These are phyloP conservation scores for Coprinopsis marcescibilis DNA, from an alignment of 768 basidiomycete species.

Conservation along the genomic window DNA sequence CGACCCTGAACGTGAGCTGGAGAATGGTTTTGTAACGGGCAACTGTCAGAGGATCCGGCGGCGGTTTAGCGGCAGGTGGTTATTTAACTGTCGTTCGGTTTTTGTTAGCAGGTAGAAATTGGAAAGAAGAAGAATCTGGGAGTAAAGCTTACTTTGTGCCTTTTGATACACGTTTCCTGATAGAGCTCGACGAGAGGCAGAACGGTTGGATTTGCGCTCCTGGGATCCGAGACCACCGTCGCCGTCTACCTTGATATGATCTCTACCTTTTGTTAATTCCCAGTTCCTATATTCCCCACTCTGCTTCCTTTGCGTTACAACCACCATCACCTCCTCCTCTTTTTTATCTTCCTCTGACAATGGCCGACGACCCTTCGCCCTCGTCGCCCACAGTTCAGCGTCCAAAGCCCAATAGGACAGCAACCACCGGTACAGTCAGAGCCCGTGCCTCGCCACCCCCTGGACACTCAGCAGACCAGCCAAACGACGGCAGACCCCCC, in stretches of 20 bases:
- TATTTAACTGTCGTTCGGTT: constrained; percentile 9
- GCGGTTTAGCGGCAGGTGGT: constrained; percentile 18
- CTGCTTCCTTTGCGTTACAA: constrained; percentile 18
- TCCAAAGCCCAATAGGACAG: constrained; percentile 34
- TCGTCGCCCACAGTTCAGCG: constrained; percentile 35
- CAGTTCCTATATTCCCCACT: constrained; percentile 22
- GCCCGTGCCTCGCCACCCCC: constrained; percentile 45
- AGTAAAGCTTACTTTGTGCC: constrained; percentile 3
- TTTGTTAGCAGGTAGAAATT: not conserved
- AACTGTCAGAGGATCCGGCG: constrained; percentile 16
- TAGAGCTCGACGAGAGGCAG: constrained; percentile 1
- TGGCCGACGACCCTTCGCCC: constrained; percentile 34
- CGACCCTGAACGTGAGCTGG: not conserved
- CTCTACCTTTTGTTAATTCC: constrained; percentile 10
- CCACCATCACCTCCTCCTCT: constrained; percentile 18
- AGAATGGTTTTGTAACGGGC: constrained; percentile 1
- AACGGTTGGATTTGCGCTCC: constrained; percentile 4
- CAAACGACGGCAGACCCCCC: constrained; percentile 54
- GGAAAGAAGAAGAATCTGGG: not conserved
- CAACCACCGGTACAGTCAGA: constrained; percentile 40
- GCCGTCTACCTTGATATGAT: constrained; percentile 5
- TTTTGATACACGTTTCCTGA: constrained; percentile 7
- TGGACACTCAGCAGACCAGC: constrained; percentile 34
- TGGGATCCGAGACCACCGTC: not conserved
- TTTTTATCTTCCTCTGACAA: constrained; percentile 15